These are phyloP conservation scores for Hemileccinum rubropunctum DNA, from an alignment of 768 basidiomycete genomes.

Conservation along the genomic window DNA sequence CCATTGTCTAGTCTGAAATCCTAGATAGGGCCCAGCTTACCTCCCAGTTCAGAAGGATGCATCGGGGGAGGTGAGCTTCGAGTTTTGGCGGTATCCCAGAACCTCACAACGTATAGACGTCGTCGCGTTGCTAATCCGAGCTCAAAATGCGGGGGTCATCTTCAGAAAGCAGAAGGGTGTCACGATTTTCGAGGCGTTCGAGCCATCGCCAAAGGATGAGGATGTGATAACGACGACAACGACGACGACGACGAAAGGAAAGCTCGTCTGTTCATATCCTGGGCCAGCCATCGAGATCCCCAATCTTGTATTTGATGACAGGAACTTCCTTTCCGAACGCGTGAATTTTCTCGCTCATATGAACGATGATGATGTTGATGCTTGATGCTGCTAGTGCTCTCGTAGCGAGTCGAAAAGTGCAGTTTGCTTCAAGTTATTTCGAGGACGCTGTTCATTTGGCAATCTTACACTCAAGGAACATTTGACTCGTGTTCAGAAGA, in stretches of 20 bases:
- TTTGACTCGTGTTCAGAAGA: not conserved
- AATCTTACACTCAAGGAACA: slow-evolving; percentile 8
- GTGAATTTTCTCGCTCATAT: not conserved
- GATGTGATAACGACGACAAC: too few relatives aligned
- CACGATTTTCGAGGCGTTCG: slow-evolving; percentile 39
- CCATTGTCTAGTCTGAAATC: not conserved
- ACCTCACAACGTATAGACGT: slow-evolving; percentile 28
- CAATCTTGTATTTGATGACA: not conserved
- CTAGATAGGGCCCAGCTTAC: not conserved
- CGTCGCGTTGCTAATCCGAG: slow-evolving; percentile 35
- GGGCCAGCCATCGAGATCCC: too few relatives aligned
- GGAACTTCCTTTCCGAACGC: not conserved
- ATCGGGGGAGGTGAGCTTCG: not conserved
- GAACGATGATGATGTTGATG: not conserved
- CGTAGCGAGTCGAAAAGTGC: too few relatives aligned
- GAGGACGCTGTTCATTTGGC: slow-evolving; percentile 3
- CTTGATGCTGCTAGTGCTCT: not conserved
- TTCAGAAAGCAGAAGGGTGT: slow-evolving; percentile 13
- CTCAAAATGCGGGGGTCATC: too few relatives aligned
- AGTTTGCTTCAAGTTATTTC: too few relatives aligned
- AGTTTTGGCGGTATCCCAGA: not conserved
- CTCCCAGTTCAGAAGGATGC: not conserved
- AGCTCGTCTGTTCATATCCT: slow-evolving; percentile 18
- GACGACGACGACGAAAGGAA: not conserved
- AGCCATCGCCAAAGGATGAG: slow-evolving; percentile 35